Evolutionary conservation across 1,139 yeast genomes (phyloP), one percentile per base, ranked within the genome.

Genomic region (Saccharomycopsis hybrid): DNA sequence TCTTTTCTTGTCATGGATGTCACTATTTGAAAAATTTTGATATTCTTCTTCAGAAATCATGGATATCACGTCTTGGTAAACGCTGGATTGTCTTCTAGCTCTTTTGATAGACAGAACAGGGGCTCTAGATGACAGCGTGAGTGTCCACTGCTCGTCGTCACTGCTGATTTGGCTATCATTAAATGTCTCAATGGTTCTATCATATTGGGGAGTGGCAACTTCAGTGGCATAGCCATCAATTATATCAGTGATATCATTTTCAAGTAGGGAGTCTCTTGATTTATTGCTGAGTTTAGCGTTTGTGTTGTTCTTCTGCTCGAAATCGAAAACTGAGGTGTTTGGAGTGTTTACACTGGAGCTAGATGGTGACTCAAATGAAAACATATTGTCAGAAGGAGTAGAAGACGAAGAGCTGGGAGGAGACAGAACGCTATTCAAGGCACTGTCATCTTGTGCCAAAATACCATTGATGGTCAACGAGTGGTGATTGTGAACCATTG

Each of bases 241-340:
- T 39, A 48, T 48, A 8, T 48, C 51, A 5, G 36, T 13, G 8
- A 48, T 37, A 27, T 72, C 51, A 30, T 41, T 32, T 11, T 48
- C 51, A 8, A 44, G 27, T 18, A 44, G 11, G 1, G 49, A 44
- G 29, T 48, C 51, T 3, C 48, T 8, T 3, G 42, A 3, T 11
- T 9, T 33, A 5, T n/a, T n/a, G n/a, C n/a, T n/a, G n/a, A n/a
- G n/a, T n/a, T n/a, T n/a, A n/a, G n/a, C n/a, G n/a, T n/a, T n/a
- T n/a, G n/a, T n/a, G n/a, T n/a, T n/a, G n/a, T n/a, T n/a, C n/a
- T n/a, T n/a, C n/a, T n/a, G n/a, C n/a, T 8, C 29, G 8, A 31
- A n/a, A 11, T 18, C 41, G 30, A 47, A 43, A 28, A 32, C 41
- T n/a, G 48, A 32, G 9, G 47, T 33, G 31, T 7, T 29, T 5